Evolutionary conservation across 2,329 filamentous ascomycete species (phyloP).

Genomic region (Passalora sequoiae): DNA sequence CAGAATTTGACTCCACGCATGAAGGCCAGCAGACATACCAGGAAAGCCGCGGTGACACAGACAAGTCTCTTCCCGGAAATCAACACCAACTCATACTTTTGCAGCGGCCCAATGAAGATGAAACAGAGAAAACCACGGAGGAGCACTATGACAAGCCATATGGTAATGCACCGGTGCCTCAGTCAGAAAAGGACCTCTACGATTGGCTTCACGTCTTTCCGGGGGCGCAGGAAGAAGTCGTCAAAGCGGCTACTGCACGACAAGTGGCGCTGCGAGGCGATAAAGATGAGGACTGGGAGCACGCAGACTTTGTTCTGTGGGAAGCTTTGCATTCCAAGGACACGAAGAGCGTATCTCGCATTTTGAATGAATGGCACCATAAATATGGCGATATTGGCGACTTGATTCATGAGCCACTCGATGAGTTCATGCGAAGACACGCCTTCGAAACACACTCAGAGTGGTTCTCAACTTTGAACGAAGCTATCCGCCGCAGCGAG

Average conservation of each 20-base stretch:
- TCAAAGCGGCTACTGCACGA: no score
- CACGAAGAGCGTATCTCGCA: constrained; percentile 2
- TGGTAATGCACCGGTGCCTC: not conserved
- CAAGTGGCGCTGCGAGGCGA: constrained; percentile 7
- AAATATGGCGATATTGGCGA: constrained; percentile 8
- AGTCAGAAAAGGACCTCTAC: no score
- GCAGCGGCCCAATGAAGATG: not conserved
- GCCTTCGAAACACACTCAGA: constrained; percentile 3
- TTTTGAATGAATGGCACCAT: constrained; percentile 10
- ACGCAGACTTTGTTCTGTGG: constrained; percentile 12
- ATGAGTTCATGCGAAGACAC: constrained; percentile 2
- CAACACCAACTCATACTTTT: not conserved
- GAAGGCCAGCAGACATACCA: not conserved
- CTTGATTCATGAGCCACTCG: constrained; percentile 5
- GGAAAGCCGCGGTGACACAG: not conserved
- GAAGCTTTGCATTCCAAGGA: constrained; percentile 11
- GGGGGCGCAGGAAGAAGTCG: not conserved
- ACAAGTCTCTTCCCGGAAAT: no score
- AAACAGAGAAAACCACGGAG: not conserved
- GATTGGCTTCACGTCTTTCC: not conserved
- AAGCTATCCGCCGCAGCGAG: constrained; percentile 8
- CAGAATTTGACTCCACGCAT: no score
- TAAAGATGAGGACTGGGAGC: constrained; percentile 5
- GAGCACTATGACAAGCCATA: not conserved
- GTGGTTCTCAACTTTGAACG: constrained; percentile 4